These are phyloP conservation scores for Hygrophoropsis aurantiaca DNA, from an alignment of 768 basidiomycete genomes.

Conservation along the genomic window DNA sequence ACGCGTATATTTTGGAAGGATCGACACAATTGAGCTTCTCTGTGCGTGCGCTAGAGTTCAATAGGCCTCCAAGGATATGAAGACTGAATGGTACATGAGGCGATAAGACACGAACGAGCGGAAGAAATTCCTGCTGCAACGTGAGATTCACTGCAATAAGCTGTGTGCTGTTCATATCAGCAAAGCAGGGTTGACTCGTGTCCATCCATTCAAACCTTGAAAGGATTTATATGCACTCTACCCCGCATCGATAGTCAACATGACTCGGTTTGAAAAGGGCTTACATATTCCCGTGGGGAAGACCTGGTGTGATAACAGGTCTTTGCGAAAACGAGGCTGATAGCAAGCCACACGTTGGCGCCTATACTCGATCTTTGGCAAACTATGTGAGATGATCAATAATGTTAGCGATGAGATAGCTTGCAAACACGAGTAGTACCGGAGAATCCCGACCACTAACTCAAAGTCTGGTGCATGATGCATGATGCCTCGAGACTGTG, in stretches of 20 bases:
- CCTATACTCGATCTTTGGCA: too few relatives aligned
- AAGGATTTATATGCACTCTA: neutral
- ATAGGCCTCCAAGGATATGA: conserved; percentile 15
- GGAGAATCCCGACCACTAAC: too few relatives aligned
- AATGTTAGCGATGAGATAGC: too few relatives aligned
- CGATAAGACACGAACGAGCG: conserved; percentile 12
- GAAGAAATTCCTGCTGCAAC: conserved; percentile 2
- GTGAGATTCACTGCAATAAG: conserved; percentile 10
- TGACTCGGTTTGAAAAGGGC: conserved; percentile 1
- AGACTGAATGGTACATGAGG: conserved; percentile 13
- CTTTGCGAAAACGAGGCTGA: too few relatives aligned
- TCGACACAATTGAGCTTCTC: conserved; percentile 11
- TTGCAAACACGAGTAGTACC: too few relatives aligned
- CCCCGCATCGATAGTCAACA: neutral
- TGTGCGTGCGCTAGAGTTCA: conserved; percentile 15
- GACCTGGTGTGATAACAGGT: too few relatives aligned
- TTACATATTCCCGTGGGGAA: neutral
- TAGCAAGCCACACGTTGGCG: too few relatives aligned
- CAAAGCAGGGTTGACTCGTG: too few relatives aligned
- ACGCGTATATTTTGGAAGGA: conserved; percentile 13
- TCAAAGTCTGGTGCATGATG: too few relatives aligned
- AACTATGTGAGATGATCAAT: too few relatives aligned
- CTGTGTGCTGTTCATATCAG: neutral
- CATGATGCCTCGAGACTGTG: too few relatives aligned
- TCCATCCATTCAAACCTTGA: neutral